Percentiles rank a stretch among this genome's conserved stretches.
Conservation (phyloP, 306 rosid genomes). For the Corylus americana region DNA sequence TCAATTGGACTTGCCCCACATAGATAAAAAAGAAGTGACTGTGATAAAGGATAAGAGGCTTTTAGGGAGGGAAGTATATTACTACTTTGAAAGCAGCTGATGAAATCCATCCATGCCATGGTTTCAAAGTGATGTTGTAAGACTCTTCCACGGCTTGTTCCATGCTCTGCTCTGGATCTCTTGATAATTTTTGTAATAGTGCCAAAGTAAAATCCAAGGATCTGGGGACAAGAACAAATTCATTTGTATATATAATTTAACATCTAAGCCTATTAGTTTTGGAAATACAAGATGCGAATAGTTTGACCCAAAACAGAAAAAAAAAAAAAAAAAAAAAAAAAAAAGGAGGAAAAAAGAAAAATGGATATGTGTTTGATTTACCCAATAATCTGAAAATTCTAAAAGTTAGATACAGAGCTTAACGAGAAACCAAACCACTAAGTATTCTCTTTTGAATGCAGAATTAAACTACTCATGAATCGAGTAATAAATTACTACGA, state of each 20-base stretch:
- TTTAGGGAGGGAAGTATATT: conserved; percentile 7
- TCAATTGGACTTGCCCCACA: not conserved
- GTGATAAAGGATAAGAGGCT: conserved; percentile 1
- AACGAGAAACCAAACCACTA: not conserved
- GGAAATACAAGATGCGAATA: not conserved
- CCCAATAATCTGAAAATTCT: not conserved
- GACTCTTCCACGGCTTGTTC: conserved; percentile 77
- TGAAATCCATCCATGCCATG: conserved; percentile 98
- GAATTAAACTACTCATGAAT: not conserved
- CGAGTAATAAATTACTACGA: not conserved
- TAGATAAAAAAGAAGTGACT: not conserved
- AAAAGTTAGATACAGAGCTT: not conserved
- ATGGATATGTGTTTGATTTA: not conserved
- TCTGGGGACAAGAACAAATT: conserved; percentile 34
- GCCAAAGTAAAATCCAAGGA: conserved; percentile 70
- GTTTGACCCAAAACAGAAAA: not conserved
- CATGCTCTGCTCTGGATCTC: conserved; percentile 57
- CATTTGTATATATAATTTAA: not conserved
- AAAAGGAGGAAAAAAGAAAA: not conserved
- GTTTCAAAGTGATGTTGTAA: conserved; percentile 63
- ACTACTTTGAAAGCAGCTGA: conserved; percentile 86
- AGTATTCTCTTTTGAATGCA: not conserved
- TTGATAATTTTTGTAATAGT: conserved; percentile 49
- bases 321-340: not conserved
- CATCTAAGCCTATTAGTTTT: not conserved